These are phyloP conservation scores for Pleodorina starrii DNA, from an alignment of 139 green algal species.

Conservation along the genomic window DNA sequence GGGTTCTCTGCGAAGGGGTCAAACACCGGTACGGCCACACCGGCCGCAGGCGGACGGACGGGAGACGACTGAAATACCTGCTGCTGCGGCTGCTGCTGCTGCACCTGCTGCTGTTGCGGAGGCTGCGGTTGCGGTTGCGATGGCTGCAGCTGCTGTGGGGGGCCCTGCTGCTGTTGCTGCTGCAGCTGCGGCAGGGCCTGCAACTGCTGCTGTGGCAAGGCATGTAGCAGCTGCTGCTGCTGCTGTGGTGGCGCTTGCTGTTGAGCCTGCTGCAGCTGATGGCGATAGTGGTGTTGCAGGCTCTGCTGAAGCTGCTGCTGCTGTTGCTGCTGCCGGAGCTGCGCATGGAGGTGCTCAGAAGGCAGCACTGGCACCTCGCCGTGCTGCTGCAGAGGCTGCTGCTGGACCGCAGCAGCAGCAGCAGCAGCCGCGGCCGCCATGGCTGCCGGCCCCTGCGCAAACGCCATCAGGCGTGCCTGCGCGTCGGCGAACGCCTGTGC, in stretches of 20 bases:
- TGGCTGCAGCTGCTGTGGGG: not conserved
- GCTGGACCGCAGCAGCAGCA: not conserved
- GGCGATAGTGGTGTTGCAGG: not conserved
- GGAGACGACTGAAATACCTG: constrained; percentile 17
- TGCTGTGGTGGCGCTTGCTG: constrained; percentile 1
- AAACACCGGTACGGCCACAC: constrained; percentile 11
- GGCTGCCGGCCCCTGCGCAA: not conserved
- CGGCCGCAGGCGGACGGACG: not conserved
- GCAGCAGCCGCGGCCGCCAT: not conserved
- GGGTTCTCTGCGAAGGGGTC: constrained; percentile 62
- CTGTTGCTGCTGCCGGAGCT: not conserved
- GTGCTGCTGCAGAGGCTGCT: not conserved
- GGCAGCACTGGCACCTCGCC: not conserved
- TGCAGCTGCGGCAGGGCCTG: not conserved
- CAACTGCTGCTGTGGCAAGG: not conserved
- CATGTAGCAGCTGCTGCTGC: not conserved
- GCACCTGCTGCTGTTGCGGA: not conserved
- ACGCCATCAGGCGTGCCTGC: constrained; percentile 13
- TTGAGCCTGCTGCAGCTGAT: not conserved
- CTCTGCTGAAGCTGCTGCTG: constrained; percentile 2
- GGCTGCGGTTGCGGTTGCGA: constrained; percentile 11
- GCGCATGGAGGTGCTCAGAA: constrained; percentile 28
- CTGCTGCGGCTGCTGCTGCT: not conserved
- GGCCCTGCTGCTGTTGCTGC: constrained; percentile 3
- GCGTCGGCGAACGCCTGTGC: not conserved